Evolutionary conservation across 441 rosid genomes (phyloP).

Genomic region (Populus hybrid): DNA sequence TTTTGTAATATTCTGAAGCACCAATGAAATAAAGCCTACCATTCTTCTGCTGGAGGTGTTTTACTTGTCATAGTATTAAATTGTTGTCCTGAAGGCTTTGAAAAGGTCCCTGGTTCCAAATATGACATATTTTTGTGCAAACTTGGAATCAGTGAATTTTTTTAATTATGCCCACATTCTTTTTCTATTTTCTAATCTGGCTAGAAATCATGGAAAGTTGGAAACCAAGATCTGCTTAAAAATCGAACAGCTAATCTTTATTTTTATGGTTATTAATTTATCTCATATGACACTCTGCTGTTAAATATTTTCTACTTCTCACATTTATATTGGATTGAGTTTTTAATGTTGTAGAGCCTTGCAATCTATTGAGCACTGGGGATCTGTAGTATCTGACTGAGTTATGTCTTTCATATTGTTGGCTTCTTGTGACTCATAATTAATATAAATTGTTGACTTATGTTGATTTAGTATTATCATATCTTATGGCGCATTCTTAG

Average conservation of each 20-base stretch:
- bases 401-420: constrained; percentile 7
- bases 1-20: background rate
- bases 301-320: background rate
- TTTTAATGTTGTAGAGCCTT: background rate
- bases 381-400: constrained; percentile 3
- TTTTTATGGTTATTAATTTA: background rate
- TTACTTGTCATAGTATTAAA: no score
- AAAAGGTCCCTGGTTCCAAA: background rate
- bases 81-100: background rate
- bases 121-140: background rate
- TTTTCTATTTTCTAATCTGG: background rate
- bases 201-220: background rate
- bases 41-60: background rate
- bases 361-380: background rate
- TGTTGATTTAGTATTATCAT: background rate
- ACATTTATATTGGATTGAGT: background rate
- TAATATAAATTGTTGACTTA: background rate
- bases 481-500: background rate
- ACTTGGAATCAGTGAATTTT: background rate
- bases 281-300: background rate
- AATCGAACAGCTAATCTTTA: background rate
- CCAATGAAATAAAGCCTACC: background rate
- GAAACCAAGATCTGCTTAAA: background rate
- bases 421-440: background rate
- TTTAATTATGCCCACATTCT: no score